Conservation (phyloP, 345 rosid genomes). For the Acer yangbiense region DNA sequence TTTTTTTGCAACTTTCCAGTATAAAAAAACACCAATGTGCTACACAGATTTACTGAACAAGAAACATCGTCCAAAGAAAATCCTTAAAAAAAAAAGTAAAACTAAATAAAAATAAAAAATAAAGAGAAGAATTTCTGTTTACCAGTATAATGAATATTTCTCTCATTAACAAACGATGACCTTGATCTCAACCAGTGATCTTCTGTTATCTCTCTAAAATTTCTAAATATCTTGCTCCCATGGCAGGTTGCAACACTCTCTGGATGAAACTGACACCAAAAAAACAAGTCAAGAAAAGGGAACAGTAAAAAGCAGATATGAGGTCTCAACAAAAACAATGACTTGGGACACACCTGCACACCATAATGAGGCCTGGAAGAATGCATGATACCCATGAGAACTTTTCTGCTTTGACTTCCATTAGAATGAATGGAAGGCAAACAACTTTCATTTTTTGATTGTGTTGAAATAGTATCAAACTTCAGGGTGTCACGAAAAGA, state of each 20-base stretch:
- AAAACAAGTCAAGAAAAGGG: slow-evolving; percentile 31
- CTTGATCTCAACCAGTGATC: slow-evolving; percentile 65
- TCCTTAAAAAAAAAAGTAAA: slow-evolving; percentile 5
- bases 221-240: slow-evolving; percentile 75
- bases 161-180: slow-evolving; percentile 35
- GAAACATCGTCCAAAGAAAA: background rate
- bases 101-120: too few relatives aligned
- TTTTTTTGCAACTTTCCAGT: too few relatives aligned
- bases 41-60: background rate
- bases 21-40: background rate
- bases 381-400: slow-evolving; percentile 92
- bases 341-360: slow-evolving; percentile 65
- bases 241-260: slow-evolving; percentile 89
- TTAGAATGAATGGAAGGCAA: slow-evolving; percentile 33
- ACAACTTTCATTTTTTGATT: slow-evolving; percentile 30
- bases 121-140: slow-evolving; percentile 25
- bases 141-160: slow-evolving; percentile 55
- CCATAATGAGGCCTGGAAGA: slow-evolving; percentile 90
- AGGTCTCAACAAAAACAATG: background rate
- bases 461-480: slow-evolving; percentile 31
- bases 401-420: slow-evolving; percentile 35
- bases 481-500: slow-evolving; percentile 51
- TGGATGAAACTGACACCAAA: slow-evolving; percentile 77
- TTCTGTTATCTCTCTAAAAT: slow-evolving; percentile 74
- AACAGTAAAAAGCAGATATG: slow-evolving; percentile 5